Evolutionary conservation across 2,329 filamentous ascomycete genomes (phyloP), one percentile per base, ranked within the genome.

Genomic region (Helicocarpus griseus): DNA sequence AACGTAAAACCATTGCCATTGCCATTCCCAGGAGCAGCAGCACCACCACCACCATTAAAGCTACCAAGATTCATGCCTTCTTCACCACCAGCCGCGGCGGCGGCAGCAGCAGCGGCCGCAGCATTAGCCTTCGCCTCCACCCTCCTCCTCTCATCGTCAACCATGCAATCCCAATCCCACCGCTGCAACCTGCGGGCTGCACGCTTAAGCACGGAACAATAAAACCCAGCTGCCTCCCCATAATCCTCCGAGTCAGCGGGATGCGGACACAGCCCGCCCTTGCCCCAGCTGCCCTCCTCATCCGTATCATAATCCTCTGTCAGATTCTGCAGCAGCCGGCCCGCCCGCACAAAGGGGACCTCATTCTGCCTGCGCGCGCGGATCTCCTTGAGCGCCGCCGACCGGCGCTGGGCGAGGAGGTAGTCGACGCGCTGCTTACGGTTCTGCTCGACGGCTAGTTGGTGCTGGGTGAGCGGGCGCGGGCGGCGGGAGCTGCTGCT

Each of bases 401-500:
- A 60, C 53, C 67, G 69, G 35, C 72, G 69, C 54, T 72, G 69
- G 22, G 68, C 66, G 11, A 76, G 61, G 7, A 74, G 62, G 57
- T 75, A 74, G 22, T 74, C 71, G 51, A 76, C 70, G 6, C 73
- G 70, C 54, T 73, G 69, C 49, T 70, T 70, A 29, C 72, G 67
- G 52, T 76, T 73, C 49, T 74, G 69, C 54, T 75, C 73, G 4
- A 76, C 68, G 21, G 74, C 73, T 48, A 74, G 64, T 51, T 76
- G 73, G 51, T 76, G 74, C 48, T 75, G 72, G 2, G 73, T 76
- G 38, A 75, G 64, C 8, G 73, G 73, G 17, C 73, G 68, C 13
- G 72, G 69, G 11, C 73, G 71, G 48, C 71, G 69, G 44, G 64
- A 48, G 26, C 26, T 61, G 41, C 41, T 19, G 26, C 26, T 21